These are phyloP conservation scores for Collariella sp. DNA, from an alignment of 495 filamentous ascomycete genomes.

Conservation along the genomic window DNA sequence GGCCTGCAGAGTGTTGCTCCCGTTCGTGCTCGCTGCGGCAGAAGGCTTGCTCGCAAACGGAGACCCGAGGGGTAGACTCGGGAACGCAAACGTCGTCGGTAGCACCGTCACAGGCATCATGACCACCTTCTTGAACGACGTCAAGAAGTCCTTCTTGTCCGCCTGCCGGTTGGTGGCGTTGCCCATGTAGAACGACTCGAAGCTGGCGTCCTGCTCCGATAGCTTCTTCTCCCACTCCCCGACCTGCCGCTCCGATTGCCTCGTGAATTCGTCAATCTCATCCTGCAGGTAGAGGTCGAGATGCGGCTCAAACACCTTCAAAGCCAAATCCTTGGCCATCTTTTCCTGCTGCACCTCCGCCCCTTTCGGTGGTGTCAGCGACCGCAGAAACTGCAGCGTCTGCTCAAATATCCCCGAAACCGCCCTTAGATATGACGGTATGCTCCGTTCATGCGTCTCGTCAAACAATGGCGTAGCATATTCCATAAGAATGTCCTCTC, in stretches of 20 bases:
- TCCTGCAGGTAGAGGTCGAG: slow-evolving; percentile 89
- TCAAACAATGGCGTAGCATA: slow-evolving; percentile 83
- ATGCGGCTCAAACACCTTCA: slow-evolving; percentile 78
- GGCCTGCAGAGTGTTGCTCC: slow-evolving; percentile 18
- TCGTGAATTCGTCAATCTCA: slow-evolving; percentile 78
- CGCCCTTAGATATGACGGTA: slow-evolving; percentile 74
- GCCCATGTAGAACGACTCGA: slow-evolving; percentile 90
- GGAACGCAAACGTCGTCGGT: slow-evolving; percentile 41
- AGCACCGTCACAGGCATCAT: slow-evolving; percentile 96
- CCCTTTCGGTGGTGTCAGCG: slow-evolving; percentile 48
- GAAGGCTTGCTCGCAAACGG: slow-evolving; percentile 40
- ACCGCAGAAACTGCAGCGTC: slow-evolving; percentile 62
- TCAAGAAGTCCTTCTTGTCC: slow-evolving; percentile 92
- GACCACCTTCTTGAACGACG: slow-evolving; percentile 95
- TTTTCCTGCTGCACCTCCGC: slow-evolving; percentile 22
- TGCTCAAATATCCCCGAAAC: slow-evolving; percentile 84
- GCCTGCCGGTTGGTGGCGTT: slow-evolving; percentile 80
- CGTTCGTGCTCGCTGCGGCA: slow-evolving; percentile 21
- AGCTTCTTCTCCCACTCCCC: slow-evolving; percentile 83
- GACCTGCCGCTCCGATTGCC: slow-evolving; percentile 65
- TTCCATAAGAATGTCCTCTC: slow-evolving; percentile 75
- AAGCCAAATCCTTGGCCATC: slow-evolving; percentile 52
- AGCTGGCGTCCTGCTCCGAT: slow-evolving; percentile 80
- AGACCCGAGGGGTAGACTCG: slow-evolving; percentile 42
- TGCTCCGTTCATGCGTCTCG: slow-evolving; percentile 70